These are phyloP conservation scores for Globisporangium megalacanthum DNA, from an alignment of 352 stramenopile species.

Conservation along the genomic window DNA sequence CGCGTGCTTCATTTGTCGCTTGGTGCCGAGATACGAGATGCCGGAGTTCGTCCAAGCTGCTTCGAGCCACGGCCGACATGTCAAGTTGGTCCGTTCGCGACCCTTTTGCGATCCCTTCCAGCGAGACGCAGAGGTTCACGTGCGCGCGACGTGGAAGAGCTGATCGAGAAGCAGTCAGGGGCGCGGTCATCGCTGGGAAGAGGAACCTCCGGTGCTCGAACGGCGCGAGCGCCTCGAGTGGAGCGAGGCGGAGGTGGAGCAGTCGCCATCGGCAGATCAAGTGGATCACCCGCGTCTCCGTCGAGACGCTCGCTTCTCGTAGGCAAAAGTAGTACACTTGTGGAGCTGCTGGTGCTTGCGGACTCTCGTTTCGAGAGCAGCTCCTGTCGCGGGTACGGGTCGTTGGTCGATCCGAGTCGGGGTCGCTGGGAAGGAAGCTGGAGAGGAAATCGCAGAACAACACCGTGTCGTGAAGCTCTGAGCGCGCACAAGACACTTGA, in stretches of 20 bases:
- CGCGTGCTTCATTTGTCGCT: background rate
- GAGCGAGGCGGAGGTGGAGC: constrained; percentile 37
- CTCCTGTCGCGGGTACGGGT: background rate
- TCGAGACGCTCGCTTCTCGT: constrained; percentile 21
- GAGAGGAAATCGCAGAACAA: constrained; percentile 52
- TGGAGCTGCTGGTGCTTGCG: background rate
- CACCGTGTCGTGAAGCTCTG: constrained; percentile 27
- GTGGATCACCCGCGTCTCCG: constrained; percentile 37
- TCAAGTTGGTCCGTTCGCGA: constrained; percentile 13
- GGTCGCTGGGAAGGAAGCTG: constrained; percentile 7
- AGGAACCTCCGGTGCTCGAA: constrained; percentile 49
- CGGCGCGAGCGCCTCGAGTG: constrained; percentile 37
- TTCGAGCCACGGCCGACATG: background rate
- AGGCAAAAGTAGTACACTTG: constrained; percentile 51
- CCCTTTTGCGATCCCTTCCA: constrained; percentile 20
- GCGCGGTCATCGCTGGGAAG: constrained; percentile 19
- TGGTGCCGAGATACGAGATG: background rate
- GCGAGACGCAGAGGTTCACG: constrained; percentile 3
- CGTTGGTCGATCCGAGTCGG: background rate
- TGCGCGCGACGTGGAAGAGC: background rate
- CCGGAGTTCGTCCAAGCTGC: constrained; percentile 1
- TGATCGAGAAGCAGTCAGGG: background rate
- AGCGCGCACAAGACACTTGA: background rate
- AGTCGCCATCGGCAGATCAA: constrained; percentile 62
- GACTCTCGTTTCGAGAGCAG: background rate